A percentile compares a stretch with the other conserved stretches of the same genome.
Evolutionary conservation across 1,284 basidiomycete species (phyloP).

Genomic region (Melampsora americana): DNA sequence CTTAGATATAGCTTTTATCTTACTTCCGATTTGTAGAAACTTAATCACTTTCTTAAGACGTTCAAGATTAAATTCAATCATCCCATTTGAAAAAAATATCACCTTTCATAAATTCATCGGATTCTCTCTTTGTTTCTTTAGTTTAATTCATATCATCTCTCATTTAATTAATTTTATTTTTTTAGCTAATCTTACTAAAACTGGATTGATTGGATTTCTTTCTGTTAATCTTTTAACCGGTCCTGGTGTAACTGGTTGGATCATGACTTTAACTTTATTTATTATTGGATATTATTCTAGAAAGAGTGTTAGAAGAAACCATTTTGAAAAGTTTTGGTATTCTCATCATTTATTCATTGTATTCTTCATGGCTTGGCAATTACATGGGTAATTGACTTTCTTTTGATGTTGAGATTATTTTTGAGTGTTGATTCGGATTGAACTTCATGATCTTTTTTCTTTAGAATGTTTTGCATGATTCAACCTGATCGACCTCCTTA

Average conservation of each 20-base stretch:
- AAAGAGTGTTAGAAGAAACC: constrained; percentile 68
- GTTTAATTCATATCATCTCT: constrained; percentile 67
- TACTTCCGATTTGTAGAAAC: constrained; percentile 84
- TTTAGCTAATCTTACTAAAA: constrained; percentile 55
- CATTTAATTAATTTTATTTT: constrained; percentile 72
- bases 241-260: constrained; percentile 86
- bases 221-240: constrained; percentile 72
- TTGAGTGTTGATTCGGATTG: background rate
- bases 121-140: constrained; percentile 76
- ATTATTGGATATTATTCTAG: constrained; percentile 76
- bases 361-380: constrained; percentile 81
- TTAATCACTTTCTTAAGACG: constrained; percentile 78
- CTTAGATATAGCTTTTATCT: constrained; percentile 81
- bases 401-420: background rate
- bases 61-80: constrained; percentile 74
- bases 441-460: background rate
- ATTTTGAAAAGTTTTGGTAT: constrained; percentile 86
- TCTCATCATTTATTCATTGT: too few species aligned
- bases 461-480: constrained; percentile 88
- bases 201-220: constrained; percentile 67
- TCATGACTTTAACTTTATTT: constrained; percentile 70
- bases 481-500: constrained; percentile 78
- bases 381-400: constrained; percentile 58
- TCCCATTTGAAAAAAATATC: constrained; percentile 60
- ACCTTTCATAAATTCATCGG: constrained; percentile 71